A percentile compares a stretch with the other conserved stretches of the same genome.
Evolutionary conservation across 768 basidiomycete species (phyloP).

Genomic region (Auricularia cornea): DNA sequence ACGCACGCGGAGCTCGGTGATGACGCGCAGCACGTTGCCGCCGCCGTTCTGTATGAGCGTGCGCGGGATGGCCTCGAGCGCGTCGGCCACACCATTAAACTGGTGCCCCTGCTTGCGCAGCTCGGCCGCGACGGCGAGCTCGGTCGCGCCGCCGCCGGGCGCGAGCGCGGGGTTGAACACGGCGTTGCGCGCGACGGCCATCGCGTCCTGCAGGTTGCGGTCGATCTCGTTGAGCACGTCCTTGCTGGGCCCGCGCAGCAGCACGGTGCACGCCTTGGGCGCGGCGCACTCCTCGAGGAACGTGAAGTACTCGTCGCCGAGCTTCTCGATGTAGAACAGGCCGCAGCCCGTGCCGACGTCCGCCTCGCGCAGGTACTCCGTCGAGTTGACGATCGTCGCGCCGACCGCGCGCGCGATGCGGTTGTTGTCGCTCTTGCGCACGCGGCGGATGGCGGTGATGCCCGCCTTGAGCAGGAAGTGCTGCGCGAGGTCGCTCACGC

Average conservation of each 20-base stretch:
- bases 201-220: constrained; percentile 94
- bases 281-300: constrained; percentile 86
- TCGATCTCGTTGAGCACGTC: constrained; percentile 98
- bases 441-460: constrained; percentile 91
- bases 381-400: constrained; percentile 92
- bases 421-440: constrained; percentile 98
- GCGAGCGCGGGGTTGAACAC: constrained; percentile 92
- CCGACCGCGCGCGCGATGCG: constrained; percentile 93
- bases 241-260: constrained; percentile 95
- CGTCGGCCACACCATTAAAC: constrained; percentile 86
- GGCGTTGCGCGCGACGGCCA: constrained; percentile 94
- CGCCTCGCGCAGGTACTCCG: constrained; percentile 86
- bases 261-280: constrained; percentile 96
- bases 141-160: constrained; percentile 94
- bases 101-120: constrained; percentile 43
- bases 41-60: constrained; percentile 93
- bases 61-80: constrained; percentile 94
- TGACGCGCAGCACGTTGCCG: constrained; percentile 85
- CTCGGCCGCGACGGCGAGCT: constrained; percentile 94
- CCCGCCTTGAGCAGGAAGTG: constrained; percentile 80
- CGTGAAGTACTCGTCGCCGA: constrained; percentile 99
- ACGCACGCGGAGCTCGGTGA: constrained; percentile 86
- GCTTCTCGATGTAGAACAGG: constrained; percentile 93
- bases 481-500: constrained; percentile 92
- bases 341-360: constrained; percentile 94